Evolutionary conservation across 2,329 filamentous ascomycete species (phyloP).

Genomic region (Cladosporium sp.): DNA sequence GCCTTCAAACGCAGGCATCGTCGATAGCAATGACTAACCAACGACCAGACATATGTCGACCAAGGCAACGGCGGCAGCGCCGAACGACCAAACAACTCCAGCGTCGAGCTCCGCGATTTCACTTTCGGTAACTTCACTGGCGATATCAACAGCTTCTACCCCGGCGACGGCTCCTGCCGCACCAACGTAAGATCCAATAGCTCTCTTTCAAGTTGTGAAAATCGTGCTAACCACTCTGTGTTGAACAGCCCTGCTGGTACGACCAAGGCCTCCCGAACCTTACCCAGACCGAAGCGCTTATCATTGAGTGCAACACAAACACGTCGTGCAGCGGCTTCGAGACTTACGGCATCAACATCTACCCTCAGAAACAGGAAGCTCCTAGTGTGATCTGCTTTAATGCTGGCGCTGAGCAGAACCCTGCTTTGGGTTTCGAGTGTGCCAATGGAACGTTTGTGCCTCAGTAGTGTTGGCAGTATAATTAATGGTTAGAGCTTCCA

Average conservation of each 20-base stretch:
- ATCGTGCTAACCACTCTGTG: not conserved
- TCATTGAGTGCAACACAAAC: slow-evolving; percentile 47
- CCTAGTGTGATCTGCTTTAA: slow-evolving; percentile 30
- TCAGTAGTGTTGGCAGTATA: not conserved
- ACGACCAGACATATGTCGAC: slow-evolving; percentile 45
- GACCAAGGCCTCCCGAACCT: slow-evolving; percentile 42
- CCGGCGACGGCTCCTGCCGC: slow-evolving; percentile 48
- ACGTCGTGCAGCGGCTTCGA: slow-evolving; percentile 40
- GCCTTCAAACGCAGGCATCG: not conserved
- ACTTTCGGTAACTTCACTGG: slow-evolving; percentile 46
- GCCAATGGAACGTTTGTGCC: slow-evolving; percentile 30
- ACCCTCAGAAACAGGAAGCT: slow-evolving; percentile 27
- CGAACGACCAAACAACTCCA: slow-evolving; percentile 42
- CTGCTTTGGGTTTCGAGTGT: slow-evolving; percentile 29
- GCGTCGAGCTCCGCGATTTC: slow-evolving; percentile 48
- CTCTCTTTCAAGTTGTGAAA: not conserved
- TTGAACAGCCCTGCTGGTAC: slow-evolving; percentile 47
- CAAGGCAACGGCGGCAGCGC: slow-evolving; percentile 40
- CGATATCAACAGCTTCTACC: slow-evolving; percentile 46
- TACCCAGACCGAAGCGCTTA: slow-evolving; percentile 45
- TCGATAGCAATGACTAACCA: not conserved
- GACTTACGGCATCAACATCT: slow-evolving; percentile 29
- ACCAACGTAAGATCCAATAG: slow-evolving; percentile 31
- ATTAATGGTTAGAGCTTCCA: too few relatives aligned
- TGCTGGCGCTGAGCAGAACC: slow-evolving; percentile 29